These are phyloP conservation scores for Rhazya stricta DNA, from an alignment of 257 asterid species.

Conservation along the genomic window DNA sequence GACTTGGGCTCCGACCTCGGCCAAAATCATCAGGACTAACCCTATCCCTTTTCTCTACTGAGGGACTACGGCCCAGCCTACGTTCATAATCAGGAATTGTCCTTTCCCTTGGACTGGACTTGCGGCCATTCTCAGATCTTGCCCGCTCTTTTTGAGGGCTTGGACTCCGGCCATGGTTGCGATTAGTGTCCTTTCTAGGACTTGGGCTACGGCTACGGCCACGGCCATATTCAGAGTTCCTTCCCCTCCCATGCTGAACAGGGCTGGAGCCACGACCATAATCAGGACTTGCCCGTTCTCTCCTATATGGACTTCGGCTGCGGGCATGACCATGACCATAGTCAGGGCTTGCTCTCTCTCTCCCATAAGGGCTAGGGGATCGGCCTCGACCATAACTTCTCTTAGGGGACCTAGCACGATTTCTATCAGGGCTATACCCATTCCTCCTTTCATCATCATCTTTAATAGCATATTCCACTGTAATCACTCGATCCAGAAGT, in stretches of 20 bases:
- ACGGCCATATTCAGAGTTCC: constrained; percentile 27
- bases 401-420: constrained; percentile 57
- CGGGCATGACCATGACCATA: constrained; percentile 56
- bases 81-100: constrained; percentile 38
- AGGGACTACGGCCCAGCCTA: constrained; percentile 35
- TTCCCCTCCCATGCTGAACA: constrained; percentile 40
- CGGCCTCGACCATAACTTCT: constrained; percentile 54
- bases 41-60: constrained; percentile 38
- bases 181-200: constrained; percentile 37
- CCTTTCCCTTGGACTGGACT: constrained; percentile 27
- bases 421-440: constrained; percentile 58
- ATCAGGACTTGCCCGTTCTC: constrained; percentile 59
- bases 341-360: constrained; percentile 74
- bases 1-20: constrained; percentile 31
- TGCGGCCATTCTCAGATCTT: constrained; percentile 28
- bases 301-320: constrained; percentile 42
- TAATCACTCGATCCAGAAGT: constrained; percentile 62
- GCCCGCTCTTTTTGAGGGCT: constrained; percentile 39
- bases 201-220: constrained; percentile 30
- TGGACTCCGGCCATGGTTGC: constrained; percentile 29
- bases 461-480: constrained; percentile 67
- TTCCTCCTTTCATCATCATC: constrained; percentile 66
- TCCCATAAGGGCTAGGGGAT: constrained; percentile 56
- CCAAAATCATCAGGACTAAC: constrained; percentile 33
- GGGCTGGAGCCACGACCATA: constrained; percentile 44